Evolutionary conservation across 2,329 filamentous ascomycete species (phyloP).

Genomic region (Alternaria infectoria): DNA sequence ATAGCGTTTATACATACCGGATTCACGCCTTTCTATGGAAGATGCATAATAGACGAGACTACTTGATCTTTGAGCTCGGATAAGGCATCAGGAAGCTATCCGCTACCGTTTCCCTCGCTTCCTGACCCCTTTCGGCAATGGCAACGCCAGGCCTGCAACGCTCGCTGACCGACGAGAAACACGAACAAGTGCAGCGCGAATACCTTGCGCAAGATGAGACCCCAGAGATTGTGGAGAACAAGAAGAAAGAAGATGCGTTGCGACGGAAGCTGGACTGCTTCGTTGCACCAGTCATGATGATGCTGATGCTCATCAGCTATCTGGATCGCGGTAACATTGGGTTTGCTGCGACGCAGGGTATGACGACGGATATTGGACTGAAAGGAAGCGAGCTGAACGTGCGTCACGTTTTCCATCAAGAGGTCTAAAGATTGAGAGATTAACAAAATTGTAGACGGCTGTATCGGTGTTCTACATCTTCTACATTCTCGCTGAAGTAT

Average conservation of each 20-base stretch:
- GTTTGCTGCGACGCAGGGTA: slow-evolving; percentile 44
- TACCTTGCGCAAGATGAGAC: slow-evolving; percentile 30
- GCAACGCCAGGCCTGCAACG: neutral
- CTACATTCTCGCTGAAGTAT: slow-evolving; percentile 43
- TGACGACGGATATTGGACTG: slow-evolving; percentile 37
- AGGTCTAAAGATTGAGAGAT: no score
- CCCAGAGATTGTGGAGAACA: slow-evolving; percentile 14
- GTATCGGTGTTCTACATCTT: slow-evolving; percentile 47
- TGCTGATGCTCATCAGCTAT: slow-evolving; percentile 45
- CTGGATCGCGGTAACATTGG: slow-evolving; percentile 46
- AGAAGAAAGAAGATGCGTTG: slow-evolving; percentile 35
- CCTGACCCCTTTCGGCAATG: neutral
- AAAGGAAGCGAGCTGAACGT: slow-evolving; percentile 38
- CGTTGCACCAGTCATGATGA: slow-evolving; percentile 46
- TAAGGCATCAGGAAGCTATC: accelerated
- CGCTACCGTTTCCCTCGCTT: neutral
- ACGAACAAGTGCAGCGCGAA: slow-evolving; percentile 20
- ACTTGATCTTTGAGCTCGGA: neutral
- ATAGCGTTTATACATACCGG: neutral
- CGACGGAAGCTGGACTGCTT: slow-evolving; percentile 41
- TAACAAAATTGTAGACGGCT: slow-evolving; percentile 26
- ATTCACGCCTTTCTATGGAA: neutral
- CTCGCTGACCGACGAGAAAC: slow-evolving; percentile 19
- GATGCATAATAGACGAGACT: neutral
- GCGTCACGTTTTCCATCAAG: no score